A percentile compares a stretch with the other conserved stretches of the same genome.
Conservation (phyloP, 2,329 filamentous ascomycete genomes). For the Meredithiella fracta region DNA sequence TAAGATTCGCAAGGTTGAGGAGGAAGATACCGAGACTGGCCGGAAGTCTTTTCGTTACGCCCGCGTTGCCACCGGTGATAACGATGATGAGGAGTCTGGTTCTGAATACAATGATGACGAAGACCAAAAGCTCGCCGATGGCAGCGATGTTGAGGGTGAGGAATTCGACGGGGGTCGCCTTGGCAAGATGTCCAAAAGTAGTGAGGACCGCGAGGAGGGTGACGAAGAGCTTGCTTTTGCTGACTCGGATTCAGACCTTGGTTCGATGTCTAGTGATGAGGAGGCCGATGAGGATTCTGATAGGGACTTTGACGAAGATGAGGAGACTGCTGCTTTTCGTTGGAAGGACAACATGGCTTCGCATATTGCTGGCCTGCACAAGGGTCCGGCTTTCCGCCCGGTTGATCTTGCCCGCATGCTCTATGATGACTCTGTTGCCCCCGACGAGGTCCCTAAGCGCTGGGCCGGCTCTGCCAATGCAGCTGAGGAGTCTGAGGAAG, state of each 20-base stretch:
- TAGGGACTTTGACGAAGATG: slow-evolving; percentile 40
- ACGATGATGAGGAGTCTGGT: slow-evolving; percentile 36
- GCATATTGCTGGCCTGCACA: slow-evolving; percentile 57
- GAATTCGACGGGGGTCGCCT: slow-evolving; percentile 44
- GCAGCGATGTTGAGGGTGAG: slow-evolving; percentile 37
- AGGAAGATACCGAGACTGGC: slow-evolving; percentile 36
- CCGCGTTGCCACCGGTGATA: slow-evolving; percentile 43
- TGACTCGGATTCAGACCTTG: slow-evolving; percentile 91
- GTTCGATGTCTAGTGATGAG: slow-evolving; percentile 55
- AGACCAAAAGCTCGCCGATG: slow-evolving; percentile 27
- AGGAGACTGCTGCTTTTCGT: slow-evolving; percentile 50
- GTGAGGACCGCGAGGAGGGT: slow-evolving; percentile 28
- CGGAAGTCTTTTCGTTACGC: slow-evolving; percentile 42
- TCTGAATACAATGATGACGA: slow-evolving; percentile 28
- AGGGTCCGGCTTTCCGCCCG: slow-evolving; percentile 56
- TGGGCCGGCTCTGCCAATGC: slow-evolving; percentile 57
- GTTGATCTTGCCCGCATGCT: slow-evolving; percentile 73
- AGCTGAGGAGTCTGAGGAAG: slow-evolving; percentile 28
- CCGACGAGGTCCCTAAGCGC: slow-evolving; percentile 56
- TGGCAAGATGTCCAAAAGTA: slow-evolving; percentile 43
- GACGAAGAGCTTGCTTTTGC: slow-evolving; percentile 75
- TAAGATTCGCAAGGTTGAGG: slow-evolving; percentile 38
- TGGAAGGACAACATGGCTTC: slow-evolving; percentile 84
- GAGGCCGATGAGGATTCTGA: slow-evolving; percentile 32
- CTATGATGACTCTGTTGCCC: slow-evolving; percentile 67